Evolutionary conservation across 345 rosid genomes (phyloP).

Genomic region (Syzygium grande): DNA sequence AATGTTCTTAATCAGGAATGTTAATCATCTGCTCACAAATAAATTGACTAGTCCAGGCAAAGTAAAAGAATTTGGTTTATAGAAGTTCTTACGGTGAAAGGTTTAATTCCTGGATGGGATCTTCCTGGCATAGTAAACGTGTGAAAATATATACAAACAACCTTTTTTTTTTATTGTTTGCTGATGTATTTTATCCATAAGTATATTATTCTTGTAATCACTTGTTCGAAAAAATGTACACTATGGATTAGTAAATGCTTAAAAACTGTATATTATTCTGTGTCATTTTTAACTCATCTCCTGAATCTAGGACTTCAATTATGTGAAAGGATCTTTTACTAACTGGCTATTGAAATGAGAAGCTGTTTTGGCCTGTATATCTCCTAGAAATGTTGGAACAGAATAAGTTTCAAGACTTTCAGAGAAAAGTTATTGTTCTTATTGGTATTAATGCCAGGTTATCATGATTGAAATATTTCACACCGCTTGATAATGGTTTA

Average conservation of each 20-base stretch:
- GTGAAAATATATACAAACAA: background rate
- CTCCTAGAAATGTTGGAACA: background rate
- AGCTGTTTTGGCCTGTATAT: no score
- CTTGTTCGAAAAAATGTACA: background rate
- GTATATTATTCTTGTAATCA: no score
- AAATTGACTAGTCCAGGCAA: background rate
- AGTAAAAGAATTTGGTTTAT: background rate
- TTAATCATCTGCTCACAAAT: background rate
- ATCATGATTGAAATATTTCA: background rate
- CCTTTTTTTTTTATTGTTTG: background rate
- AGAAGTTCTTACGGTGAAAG: background rate
- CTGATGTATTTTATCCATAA: background rate
- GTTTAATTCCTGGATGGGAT: background rate
- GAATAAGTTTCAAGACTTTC: background rate
- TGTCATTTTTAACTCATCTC: background rate
- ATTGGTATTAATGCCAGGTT: rapidly evolving
- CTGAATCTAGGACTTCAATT: background rate
- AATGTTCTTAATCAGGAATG: background rate
- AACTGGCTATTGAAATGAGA: background rate
- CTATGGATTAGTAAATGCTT: background rate
- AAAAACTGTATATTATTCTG: no score
- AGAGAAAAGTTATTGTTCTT: background rate
- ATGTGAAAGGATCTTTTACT: background rate
- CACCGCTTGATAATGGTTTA: background rate
- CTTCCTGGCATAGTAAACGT: background rate